Evolutionary conservation across 495 filamentous ascomycete species (phyloP).

Genomic region (Platismatia glauca): DNA sequence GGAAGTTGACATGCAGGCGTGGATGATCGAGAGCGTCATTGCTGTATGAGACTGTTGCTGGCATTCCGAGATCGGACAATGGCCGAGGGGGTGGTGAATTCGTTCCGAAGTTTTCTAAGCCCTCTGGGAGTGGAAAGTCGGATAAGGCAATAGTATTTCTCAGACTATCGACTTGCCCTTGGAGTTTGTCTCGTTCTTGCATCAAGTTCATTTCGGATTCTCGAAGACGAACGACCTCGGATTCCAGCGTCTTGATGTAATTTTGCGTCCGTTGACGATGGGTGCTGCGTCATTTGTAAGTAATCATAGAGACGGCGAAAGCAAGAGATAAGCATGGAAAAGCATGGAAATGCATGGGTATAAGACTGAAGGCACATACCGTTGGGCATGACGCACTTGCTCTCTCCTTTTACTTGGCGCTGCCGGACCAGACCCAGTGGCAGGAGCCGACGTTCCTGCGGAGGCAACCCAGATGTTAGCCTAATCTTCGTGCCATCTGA

Average conservation of each 20-base stretch:
- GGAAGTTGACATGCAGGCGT: constrained; percentile 22
- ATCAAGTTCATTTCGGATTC: constrained; percentile 20
- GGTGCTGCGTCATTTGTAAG: constrained; percentile 15
- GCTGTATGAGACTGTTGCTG: constrained; percentile 22
- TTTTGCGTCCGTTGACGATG: constrained; percentile 28
- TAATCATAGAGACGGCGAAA: not conserved
- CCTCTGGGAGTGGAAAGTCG: constrained; percentile 21
- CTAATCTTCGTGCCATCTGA: constrained; percentile 13
- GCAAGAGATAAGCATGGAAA: not conserved
- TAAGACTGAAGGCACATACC: constrained; percentile 15
- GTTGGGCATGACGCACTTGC: constrained; percentile 28
- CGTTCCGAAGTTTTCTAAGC: constrained; percentile 4
- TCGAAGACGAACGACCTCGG: constrained; percentile 24
- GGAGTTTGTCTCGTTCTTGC: constrained; percentile 20
- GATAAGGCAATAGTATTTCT: constrained; percentile 12
- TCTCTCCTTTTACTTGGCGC: constrained; percentile 25
- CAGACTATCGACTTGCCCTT: constrained; percentile 17
- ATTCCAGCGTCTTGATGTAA: constrained; percentile 27
- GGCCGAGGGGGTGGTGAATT: not conserved
- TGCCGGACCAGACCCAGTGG: constrained; percentile 19
- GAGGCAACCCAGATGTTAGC: constrained; percentile 16
- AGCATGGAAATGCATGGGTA: not conserved
- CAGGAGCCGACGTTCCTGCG: constrained; percentile 9
- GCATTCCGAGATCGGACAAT: constrained; percentile 9
- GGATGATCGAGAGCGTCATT: constrained; percentile 20